Base-by-base conservation (phyloP, 495 filamentous ascomycete species). In the Lindgomyces ingoldianus region DNA sequence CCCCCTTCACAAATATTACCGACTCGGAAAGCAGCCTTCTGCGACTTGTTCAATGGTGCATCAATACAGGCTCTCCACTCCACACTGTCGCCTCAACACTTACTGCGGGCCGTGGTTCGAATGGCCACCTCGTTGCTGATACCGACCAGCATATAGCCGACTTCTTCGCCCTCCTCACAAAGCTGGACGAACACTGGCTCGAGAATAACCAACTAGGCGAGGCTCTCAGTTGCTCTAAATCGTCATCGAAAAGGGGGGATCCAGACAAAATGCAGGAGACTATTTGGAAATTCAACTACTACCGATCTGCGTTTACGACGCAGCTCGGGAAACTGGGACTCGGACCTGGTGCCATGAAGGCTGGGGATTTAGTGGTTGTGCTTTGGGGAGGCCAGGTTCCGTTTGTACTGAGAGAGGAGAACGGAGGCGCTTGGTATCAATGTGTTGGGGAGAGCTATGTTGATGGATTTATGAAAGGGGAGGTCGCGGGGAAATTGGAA, bases 381-480 rank as follows among this genome's bases (percentile, higher is more conserved):
- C 26, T 55, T 27, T 64, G 61, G 60, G 60, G 60, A 16, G 60
- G 50, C 4, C 60, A 63, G 52, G 60, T 63, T 25, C 60, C 60
- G 24, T 63, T 56, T 41, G 52, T 63, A 39, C 8, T 63, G 25
- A 63, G 60, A 33, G 50, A 57, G 16, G 52, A 2, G 19, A 29
- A 56, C 33, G 27, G 60, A 1, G 52, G 26, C 3, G 26, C 3
- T 33, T 57, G 50, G 41, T 60, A 42, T 22, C 4, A 26, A 22
- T 63, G 54, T 26, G 52, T 63, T 12, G 60, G 60, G n/a, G 60
- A 63, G 29, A 24, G 48, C 14, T 63, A 56, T 57, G 24, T 63
- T 10, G 42, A 55, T 2, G 50, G 50, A 14, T 21, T 63, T 9
- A 63, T 63, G 60, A 1, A 26, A 14, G 60, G 60, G 1, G 51